Base-by-base conservation (phyloP, 306 rosid genomes). In the Macrotyloma uniflorum region DNA sequence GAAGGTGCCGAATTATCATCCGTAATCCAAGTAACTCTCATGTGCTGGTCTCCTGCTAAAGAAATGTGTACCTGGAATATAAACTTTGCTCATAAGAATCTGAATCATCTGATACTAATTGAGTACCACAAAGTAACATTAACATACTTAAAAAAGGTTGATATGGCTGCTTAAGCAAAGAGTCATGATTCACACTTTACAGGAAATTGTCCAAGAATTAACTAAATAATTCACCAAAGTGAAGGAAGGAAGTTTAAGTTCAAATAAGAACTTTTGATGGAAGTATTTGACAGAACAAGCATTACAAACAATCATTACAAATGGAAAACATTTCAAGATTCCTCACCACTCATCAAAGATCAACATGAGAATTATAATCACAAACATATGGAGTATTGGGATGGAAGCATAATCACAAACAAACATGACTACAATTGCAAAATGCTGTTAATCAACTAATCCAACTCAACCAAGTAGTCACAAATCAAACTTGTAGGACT, bases 21-120 rank as follows among this genome's bases (percentile, higher is more conserved):
- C 12, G 95, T 90, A 35, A 88, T 53, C 98, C 98, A 94, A 16
- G 90, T 81, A 74, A 94, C 75, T 75, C 98, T 85, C 88, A 94
- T 86, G 86, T 90, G 89, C 57, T 85, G 68, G 38, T 94, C 93
- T 61, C 95, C 97, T n/a, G 97, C 94, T 80, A 94, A 80, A 54
- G 98, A 90, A 74, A 92, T 77, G 87, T 94, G 98, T 47, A 94
- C 98, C 97, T 94, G 88, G 59, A 81, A 67, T 38, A 47, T 67
- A 42, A 51, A 81, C 8, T 84, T 76, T 15, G 28, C 69, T 53
- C 3, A n/a, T 59, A 59, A 72, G 77, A 57, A 75, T 32, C 43
- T 62, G 13, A 78, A 62, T 16, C 59, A 75, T 26, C n/a, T 70
- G 22, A 80, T 63, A 23, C 67, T 53, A 71, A 69, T 71, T 22